These are phyloP conservation scores for Podospora comata DNA, from an alignment of 495 filamentous ascomycete genomes.

Conservation along the genomic window DNA sequence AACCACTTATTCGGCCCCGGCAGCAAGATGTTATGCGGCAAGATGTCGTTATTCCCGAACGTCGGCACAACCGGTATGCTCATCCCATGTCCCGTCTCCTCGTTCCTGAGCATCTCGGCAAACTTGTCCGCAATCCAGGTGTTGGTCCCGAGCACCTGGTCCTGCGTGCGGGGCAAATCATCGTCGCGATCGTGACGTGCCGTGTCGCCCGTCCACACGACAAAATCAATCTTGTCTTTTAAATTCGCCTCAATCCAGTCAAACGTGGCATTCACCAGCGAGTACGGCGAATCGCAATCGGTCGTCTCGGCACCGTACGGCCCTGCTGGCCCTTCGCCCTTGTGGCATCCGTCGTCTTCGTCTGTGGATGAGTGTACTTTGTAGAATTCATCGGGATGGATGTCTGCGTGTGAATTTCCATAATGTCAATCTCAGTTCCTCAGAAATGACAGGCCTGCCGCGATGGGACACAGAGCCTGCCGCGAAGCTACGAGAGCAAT, in stretches of 20 bases:
- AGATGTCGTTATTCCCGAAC: slow-evolving; percentile 95
- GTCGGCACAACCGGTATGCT: slow-evolving; percentile 82
- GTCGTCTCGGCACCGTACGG: slow-evolving; percentile 78
- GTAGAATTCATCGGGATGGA: slow-evolving; percentile 89
- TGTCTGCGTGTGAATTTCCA: slow-evolving; percentile 52
- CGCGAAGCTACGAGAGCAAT: slow-evolving; percentile 11
- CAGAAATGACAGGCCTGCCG: background rate
- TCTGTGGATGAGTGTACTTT: slow-evolving; percentile 67
- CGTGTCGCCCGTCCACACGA: slow-evolving; percentile 96
- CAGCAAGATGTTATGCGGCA: slow-evolving; percentile 92
- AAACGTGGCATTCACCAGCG: slow-evolving; percentile 85
- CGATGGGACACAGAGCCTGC: slow-evolving; percentile 6
- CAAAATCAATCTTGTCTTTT: slow-evolving; percentile 83
- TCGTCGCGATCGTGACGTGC: slow-evolving; percentile 95
- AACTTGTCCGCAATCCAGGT: slow-evolving; percentile 72
- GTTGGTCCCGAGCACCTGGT: slow-evolving; percentile 75
- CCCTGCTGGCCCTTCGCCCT: slow-evolving; percentile 71
- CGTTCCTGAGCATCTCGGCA: slow-evolving; percentile 61
- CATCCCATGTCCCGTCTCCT: slow-evolving; percentile 49
- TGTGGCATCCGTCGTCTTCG: slow-evolving; percentile 71
- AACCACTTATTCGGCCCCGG: slow-evolving; percentile 84
- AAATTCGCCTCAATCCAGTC: slow-evolving; percentile 85
- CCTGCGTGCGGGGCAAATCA: slow-evolving; percentile 65
- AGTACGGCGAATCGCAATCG: slow-evolving; percentile 80
- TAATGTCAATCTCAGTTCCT: background rate